Percentiles rank a stretch among this genome's conserved stretches.
Conservation (phyloP, 1,284 basidiomycete species). For the Rhodotorula glutinis region DNA sequence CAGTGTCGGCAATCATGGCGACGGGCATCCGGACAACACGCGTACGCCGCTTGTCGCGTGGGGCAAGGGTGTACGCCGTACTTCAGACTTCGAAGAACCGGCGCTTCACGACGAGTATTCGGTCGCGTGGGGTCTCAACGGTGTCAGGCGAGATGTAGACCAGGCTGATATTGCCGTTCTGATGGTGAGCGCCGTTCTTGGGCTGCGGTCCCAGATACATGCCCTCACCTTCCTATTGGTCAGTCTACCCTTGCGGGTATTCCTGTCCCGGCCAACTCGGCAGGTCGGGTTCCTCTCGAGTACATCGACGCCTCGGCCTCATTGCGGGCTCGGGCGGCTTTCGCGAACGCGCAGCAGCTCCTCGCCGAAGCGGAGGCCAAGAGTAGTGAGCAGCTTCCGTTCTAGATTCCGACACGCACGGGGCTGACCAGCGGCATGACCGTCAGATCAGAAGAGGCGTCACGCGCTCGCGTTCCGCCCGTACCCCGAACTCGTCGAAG, state of each 20-base stretch:
- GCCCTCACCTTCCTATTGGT: neutral
- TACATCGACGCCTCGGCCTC: constrained; percentile 42
- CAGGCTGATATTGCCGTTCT: constrained; percentile 80
- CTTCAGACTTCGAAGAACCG: constrained; percentile 22
- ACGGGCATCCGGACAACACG: constrained; percentile 84
- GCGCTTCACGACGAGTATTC: constrained; percentile 63
- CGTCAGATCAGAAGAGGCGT: constrained; percentile 62
- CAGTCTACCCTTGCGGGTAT: constrained; percentile 44
- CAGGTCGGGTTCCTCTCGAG: constrained; percentile 47
- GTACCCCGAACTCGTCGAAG: constrained; percentile 51
- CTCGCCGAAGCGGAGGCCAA: constrained; percentile 77
- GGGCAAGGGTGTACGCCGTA: constrained; percentile 61
- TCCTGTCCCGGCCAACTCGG: constrained; percentile 47
- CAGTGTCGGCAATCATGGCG: constrained; percentile 78
- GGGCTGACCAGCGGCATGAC: too few species aligned
- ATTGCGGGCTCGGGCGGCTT: constrained; percentile 57
- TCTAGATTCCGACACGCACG: too few species aligned
- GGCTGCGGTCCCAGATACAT: too few species aligned
- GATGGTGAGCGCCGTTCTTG: constrained; percentile 55
- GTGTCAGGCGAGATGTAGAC: constrained; percentile 68
- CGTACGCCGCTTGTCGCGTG: constrained; percentile 80
- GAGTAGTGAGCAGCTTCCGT: constrained; percentile 55
- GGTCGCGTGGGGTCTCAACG: constrained; percentile 55
- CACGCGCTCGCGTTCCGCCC: constrained; percentile 63
- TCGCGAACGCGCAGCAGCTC: constrained; percentile 72